Evolutionary conservation across 768 basidiomycete species (phyloP).

Genomic region (Fibroporia radiculosa): DNA sequence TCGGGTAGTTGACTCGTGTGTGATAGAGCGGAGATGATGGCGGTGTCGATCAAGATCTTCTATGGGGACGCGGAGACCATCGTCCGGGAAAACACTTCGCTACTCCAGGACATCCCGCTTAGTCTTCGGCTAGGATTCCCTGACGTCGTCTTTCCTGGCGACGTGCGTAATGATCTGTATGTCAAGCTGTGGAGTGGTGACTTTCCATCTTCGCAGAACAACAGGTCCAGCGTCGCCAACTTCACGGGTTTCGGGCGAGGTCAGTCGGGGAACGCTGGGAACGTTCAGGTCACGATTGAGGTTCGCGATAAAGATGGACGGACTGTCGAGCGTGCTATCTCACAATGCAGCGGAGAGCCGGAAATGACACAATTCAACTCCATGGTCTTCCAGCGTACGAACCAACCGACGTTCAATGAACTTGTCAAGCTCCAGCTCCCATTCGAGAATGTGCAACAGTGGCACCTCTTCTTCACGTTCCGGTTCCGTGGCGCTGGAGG

Average conservation of each 20-base stretch:
- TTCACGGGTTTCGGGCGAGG: conserved; percentile 52
- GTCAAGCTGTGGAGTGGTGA: conserved; percentile 95
- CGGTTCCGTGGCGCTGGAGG: conserved; percentile 58
- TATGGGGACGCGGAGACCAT: conserved; percentile 73
- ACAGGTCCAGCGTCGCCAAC: conserved; percentile 52
- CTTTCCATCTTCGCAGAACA: conserved; percentile 50
- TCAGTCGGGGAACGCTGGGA: conserved; percentile 49
- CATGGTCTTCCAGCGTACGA: conserved; percentile 84
- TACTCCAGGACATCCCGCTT: conserved; percentile 74
- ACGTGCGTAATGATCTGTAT: conserved; percentile 90
- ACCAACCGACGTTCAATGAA: conserved; percentile 88
- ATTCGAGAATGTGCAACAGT: conserved; percentile 54
- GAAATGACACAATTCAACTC: conserved; percentile 77
- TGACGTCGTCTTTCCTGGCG: conserved; percentile 91
- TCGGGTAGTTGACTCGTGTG: conserved; percentile 1
- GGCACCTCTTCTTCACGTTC: conserved; percentile 95
- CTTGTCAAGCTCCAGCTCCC: conserved; percentile 84
- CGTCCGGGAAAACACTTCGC: conserved; percentile 74
- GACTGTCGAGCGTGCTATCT: conserved; percentile 63
- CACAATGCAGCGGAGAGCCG: conserved; percentile 81
- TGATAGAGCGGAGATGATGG: conserved; percentile 76
- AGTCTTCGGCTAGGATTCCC: conserved; percentile 90
- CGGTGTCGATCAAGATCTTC: conserved; percentile 80
- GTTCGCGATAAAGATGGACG: conserved; percentile 68
- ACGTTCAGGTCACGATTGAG: conserved; percentile 88